A percentile compares a stretch with the other conserved stretches of the same genome.
These are phyloP conservation scores for Trichophyton schoenleinii DNA, from an alignment of 2,329 filamentous ascomycete species.

Conservation along the genomic window DNA sequence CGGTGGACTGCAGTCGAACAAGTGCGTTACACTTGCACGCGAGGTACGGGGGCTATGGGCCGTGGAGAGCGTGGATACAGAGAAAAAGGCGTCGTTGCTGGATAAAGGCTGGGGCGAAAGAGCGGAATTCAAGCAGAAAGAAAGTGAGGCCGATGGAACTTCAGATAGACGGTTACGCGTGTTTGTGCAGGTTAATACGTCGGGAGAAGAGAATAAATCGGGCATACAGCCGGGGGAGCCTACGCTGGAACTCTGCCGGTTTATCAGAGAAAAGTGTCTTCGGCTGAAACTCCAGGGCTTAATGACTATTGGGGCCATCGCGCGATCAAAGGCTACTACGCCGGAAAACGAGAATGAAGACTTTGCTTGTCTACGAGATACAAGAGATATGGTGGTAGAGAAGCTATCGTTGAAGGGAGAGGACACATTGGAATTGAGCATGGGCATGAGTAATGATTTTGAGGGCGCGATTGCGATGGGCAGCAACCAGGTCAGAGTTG, in stretches of 20 bases:
- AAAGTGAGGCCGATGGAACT: conserved; percentile 12
- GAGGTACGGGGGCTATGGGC: conserved; percentile 81
- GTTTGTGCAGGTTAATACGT: conserved; percentile 93
- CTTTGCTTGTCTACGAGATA: conserved; percentile 56
- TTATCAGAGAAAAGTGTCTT: conserved; percentile 59
- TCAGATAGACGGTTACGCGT: conserved; percentile 45
- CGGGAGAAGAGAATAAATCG: conserved; percentile 72
- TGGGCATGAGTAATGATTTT: conserved; percentile 98
- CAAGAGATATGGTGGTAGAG: conserved; percentile 55
- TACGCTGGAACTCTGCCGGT: conserved; percentile 53
- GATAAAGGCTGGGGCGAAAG: conserved; percentile 59
- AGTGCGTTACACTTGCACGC: conserved; percentile 72
- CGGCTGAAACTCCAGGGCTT: conserved; percentile 64
- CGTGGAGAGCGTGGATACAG: conserved; percentile 77
- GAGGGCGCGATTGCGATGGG: conserved; percentile 75
- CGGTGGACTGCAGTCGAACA: conserved; percentile 82
- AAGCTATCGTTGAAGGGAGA: conserved; percentile 43
- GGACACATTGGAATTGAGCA: conserved; percentile 67
- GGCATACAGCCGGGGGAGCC: conserved; percentile 56
- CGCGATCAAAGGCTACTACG: conserved; percentile 60
- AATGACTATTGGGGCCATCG: conserved; percentile 97
- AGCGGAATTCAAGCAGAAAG: conserved; percentile 23
- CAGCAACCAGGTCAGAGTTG: conserved; percentile 79
- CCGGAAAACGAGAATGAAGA: conserved; percentile 82
- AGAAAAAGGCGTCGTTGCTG: conserved; percentile 75